Base-by-base conservation (phyloP, 352 stramenopile species). In the Phytophthora multivora region DNA sequence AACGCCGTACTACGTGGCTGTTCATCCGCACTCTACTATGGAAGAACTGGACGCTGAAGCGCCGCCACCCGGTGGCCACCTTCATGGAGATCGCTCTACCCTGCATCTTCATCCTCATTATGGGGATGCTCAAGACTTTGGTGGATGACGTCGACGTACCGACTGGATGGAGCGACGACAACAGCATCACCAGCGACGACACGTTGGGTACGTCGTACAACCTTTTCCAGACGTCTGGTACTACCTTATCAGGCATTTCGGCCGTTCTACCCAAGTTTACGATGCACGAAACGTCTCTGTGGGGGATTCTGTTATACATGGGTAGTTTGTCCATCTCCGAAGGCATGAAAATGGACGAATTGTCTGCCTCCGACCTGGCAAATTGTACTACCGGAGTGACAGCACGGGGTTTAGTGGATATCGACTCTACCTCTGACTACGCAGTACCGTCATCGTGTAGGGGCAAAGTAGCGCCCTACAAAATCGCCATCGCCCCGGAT, bases 1-100 rank as follows among this genome's bases (percentile, higher is more conserved):
- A 69, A 40, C 65, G 66, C 18, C 66, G 66, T 43, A 68, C 66
- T 9, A 59, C 56, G 48, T 78, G 70, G 70, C 30, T 56, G 5
- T 78, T 58, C 42, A 66, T 78, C 36, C 53, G 53, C 30, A 61
- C 42, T 15, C 31, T 61, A 31, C 33, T 61, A 28, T 83, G 80
- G 74, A 91, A 91, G 62, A 90, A 91, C 51, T 83, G 69, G 65
- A 64, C 75, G 38, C 72, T 90, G 12, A 91, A 91, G 70, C 61
- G 67, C 9, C 79, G 80, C 35, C 80, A 90, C 23, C 66, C 65
- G 2, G 51, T 90, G 10, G 79, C 68, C 19, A 87, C 77, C 10
- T 63, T 79, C 11, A 62, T 86, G 55, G 80, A 91, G 16, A 42
- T 91, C 2, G 61, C 62, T 11, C 59, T 91, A 10, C 83, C 83